Base-by-base conservation (phyloP, 2,329 filamentous ascomycete genomes). In the Diaporthe sp. region DNA sequence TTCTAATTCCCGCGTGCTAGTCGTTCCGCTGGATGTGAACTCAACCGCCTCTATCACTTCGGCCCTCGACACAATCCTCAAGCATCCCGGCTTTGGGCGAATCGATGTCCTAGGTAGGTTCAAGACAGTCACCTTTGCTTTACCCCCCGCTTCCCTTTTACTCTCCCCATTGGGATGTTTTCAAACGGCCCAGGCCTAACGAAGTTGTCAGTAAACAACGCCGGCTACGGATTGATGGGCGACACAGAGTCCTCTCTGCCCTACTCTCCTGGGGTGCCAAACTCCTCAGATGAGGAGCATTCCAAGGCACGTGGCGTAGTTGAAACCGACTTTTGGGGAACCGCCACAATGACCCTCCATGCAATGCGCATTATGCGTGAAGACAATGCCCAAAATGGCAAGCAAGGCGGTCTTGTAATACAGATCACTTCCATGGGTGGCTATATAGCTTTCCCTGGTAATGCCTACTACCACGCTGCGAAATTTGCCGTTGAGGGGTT, bases 341-440 rank as follows among this genome's bases (percentile, higher is more conserved):
- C 79, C 8, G 76, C 76, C 4, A 73, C 77, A 19, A 63, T 82
- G 17, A 78, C 77, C 0, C 75, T 76, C 13, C 77, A 79, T 12
- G 80, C 81, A n/a, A 53, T 83, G 30, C 76, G 77, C 58, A 73
- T 81, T 22, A 79, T 83, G 77, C 79, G 81, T 6, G 78, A 80
- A 32, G 75, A 77, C 53, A 81, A 81, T 59, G 69, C 77, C 15
- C 63, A 5, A 25, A 71, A 32, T 42, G 75, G 68, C 55, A 76
- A 75, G 42, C 77, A 78, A 59, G 88, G 89, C 4, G 89, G 89
- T 10, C 80, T 88, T 8, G 86, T 92, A 17, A 81, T 90, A 50
- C 88, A 91, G 74, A 80, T 91, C 51, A 89, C 87, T 7, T 89
- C 87, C 4, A 86, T 92, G 78, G 89, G 87, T 5, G 85, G 85